Conservation (phyloP, 768 basidiomycete species). For the Galerina sulciceps region DNA sequence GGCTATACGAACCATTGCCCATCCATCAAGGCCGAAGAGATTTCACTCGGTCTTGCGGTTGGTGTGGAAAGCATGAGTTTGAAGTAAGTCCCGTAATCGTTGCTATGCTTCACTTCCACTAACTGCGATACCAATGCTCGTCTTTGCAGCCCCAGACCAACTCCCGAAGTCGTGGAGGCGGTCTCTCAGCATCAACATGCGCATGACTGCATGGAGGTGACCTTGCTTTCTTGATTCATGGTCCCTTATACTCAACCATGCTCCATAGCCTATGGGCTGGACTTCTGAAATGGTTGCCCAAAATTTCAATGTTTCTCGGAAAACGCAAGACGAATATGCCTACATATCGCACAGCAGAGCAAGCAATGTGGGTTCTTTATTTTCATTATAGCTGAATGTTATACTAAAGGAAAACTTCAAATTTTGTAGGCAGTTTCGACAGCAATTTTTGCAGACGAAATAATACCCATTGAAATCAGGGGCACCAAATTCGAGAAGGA, state of each 20-base stretch:
- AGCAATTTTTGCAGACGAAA: conserved; percentile 86
- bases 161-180: conserved; percentile 62
- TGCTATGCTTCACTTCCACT: neutral
- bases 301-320: conserved; percentile 74
- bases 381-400: neutral
- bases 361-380: conserved; percentile 45
- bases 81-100: conserved; percentile 49
- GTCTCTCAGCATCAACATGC: conserved; percentile 68
- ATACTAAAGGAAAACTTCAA: neutral
- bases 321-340: conserved; percentile 90
- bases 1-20: conserved; percentile 90
- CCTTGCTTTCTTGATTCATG: neutral
- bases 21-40: conserved; percentile 84
- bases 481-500: conserved; percentile 73
- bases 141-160: conserved; percentile 66
- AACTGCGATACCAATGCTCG: neutral
- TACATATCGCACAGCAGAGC: conserved; percentile 87
- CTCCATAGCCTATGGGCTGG: conserved; percentile 87
- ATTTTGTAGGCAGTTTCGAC: conserved; percentile 57
- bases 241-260: neutral
- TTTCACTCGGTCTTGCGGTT: conserved; percentile 83
- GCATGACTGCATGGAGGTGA: conserved; percentile 75
- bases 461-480: conserved; percentile 81
- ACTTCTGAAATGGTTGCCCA: conserved; percentile 91
- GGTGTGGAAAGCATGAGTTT: conserved; percentile 85